Evolutionary conservation across 257 asterid species (phyloP).

Genomic region (Solanum okadae): DNA sequence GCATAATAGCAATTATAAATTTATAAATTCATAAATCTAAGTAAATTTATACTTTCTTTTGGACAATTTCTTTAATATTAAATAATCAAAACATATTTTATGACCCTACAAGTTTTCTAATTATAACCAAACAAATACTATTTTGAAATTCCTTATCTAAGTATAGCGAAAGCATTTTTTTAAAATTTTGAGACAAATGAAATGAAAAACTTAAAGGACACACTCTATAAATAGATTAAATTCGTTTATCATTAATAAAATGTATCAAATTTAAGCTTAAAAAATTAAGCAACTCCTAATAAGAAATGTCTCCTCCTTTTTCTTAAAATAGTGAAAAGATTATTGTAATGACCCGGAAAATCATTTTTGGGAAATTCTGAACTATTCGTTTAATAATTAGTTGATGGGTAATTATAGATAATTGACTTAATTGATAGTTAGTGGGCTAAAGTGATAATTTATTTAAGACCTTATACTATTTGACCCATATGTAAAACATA

Average conservation of each 20-base stretch:
- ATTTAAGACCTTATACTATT: too few relatives aligned
- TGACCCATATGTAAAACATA: too few relatives aligned
- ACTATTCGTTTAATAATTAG: too few relatives aligned
- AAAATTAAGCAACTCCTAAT: not conserved
- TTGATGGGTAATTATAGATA: too few relatives aligned
- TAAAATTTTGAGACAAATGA: not conserved
- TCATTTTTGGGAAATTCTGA: too few relatives aligned
- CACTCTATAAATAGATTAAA: not conserved
- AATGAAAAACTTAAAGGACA: not conserved
- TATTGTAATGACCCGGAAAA: too few relatives aligned
- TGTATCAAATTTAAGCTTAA: not conserved
- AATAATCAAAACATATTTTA: not conserved
- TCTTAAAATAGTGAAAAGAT: too few relatives aligned
- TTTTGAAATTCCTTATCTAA: not conserved
- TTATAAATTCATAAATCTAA: not conserved
- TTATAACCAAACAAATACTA: not conserved
- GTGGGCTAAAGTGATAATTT: too few relatives aligned
- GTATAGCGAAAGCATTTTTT: not conserved
- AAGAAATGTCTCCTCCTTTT: not conserved
- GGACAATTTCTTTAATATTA: not conserved
- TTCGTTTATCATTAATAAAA: not conserved
- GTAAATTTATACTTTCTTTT: not conserved
- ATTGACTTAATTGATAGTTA: too few relatives aligned
- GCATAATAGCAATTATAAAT: not conserved
- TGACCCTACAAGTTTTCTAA: not conserved